Evolutionary conservation across 2,329 filamentous ascomycete genomes (phyloP).

Genomic region (Aureobasidium lini): DNA sequence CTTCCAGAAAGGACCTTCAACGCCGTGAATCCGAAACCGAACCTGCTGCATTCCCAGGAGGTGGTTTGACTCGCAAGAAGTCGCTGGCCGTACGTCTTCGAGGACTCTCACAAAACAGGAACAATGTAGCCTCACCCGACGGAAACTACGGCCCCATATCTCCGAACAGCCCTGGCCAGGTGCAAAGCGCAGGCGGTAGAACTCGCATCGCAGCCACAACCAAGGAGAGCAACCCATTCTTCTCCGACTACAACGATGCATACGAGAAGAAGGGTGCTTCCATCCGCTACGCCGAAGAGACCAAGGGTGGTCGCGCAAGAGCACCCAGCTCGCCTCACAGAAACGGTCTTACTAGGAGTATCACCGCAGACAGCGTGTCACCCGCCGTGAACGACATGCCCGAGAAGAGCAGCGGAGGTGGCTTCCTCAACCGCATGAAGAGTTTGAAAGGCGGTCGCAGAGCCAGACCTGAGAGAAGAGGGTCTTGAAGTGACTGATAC

Average conservation of each 20-base stretch:
- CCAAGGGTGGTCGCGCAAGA: slow-evolving; percentile 16
- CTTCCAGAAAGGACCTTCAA: slow-evolving; percentile 70
- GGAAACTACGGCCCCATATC: slow-evolving; percentile 40
- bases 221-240: slow-evolving; percentile 65
- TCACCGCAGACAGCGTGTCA: slow-evolving; percentile 39
- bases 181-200: slow-evolving; percentile 36
- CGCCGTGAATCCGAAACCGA: slow-evolving; percentile 62
- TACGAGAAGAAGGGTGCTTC: slow-evolving; percentile 57
- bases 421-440: slow-evolving; percentile 73
- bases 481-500: slow-evolving; percentile 2
- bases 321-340: slow-evolving; percentile 55
- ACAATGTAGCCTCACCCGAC: slow-evolving; percentile 41
- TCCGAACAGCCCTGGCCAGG: slow-evolving; percentile 16
- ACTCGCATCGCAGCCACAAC: slow-evolving; percentile 26
- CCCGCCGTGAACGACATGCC: slow-evolving; percentile 15
- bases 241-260: slow-evolving; percentile 62
- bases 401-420: slow-evolving; percentile 39
- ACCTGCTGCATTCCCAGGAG: slow-evolving; percentile 35
- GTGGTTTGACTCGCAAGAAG: slow-evolving; percentile 78
- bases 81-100: slow-evolving; percentile 88
- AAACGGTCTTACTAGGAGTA: slow-evolving; percentile 53
- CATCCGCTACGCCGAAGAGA: slow-evolving; percentile 44
- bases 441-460: slow-evolving; percentile 67
- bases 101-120: slow-evolving; percentile 66
- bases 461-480: slow-evolving; percentile 26